Conservation (phyloP, 768 basidiomycete genomes). For the Sarcomyxa edulis region DNA sequence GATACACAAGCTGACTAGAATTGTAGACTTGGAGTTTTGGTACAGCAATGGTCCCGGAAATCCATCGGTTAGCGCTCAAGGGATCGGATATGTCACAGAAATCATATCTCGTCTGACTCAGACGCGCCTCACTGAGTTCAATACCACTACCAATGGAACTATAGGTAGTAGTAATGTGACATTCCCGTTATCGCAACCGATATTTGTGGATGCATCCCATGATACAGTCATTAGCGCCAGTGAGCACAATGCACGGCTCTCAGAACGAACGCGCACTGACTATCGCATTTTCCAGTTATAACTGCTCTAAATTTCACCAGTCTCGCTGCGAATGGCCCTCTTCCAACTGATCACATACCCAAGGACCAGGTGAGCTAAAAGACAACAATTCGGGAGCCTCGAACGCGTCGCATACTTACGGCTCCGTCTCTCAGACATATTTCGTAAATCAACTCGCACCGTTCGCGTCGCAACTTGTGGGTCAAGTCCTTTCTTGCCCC, state of each 20-base stretch:
- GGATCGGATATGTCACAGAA: constrained; percentile 67
- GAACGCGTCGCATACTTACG: neutral
- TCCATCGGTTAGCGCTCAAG: constrained; percentile 55
- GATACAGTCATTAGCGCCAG: constrained; percentile 46
- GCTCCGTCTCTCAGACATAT: constrained; percentile 21
- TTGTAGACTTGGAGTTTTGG: constrained; percentile 50
- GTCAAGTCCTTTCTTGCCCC: constrained; percentile 41
- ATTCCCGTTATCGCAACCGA: constrained; percentile 51
- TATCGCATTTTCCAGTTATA: constrained; percentile 34
- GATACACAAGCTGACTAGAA: neutral
- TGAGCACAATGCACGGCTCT: neutral
- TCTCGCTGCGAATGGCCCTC: constrained; percentile 54
- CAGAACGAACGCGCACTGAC: neutral
- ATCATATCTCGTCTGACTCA: constrained; percentile 65
- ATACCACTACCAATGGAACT: constrained; percentile 65
- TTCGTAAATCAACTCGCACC: constrained; percentile 25
- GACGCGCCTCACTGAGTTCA: constrained; percentile 43
- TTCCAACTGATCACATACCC: constrained; percentile 58
- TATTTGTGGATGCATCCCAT: constrained; percentile 74
- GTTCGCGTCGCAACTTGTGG: constrained; percentile 31
- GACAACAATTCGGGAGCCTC: constrained; percentile 39
- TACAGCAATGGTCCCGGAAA: constrained; percentile 67
- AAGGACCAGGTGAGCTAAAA: constrained; percentile 42
- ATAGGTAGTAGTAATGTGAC: constrained; percentile 47
- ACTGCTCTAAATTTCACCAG: constrained; percentile 71